These are phyloP conservation scores for Rhododendron henanense DNA, from an alignment of 148 eudicot species.

Conservation along the genomic window DNA sequence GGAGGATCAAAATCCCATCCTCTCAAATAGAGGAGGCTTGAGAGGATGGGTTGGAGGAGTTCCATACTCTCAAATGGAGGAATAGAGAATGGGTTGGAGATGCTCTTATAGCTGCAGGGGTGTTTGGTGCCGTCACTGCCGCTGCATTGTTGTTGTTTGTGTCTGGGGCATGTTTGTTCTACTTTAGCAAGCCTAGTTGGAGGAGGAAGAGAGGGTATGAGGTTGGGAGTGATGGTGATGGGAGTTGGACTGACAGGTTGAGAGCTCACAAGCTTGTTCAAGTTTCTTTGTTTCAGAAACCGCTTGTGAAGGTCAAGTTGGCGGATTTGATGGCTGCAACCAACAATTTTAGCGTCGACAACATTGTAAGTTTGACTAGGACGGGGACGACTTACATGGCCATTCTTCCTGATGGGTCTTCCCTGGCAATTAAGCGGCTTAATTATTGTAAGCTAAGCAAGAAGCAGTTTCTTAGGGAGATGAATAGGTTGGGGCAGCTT, in stretches of 20 bases:
- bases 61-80: no score
- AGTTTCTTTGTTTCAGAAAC: conserved; percentile 70
- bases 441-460: conserved; percentile 53
- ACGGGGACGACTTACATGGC: conserved; percentile 77
- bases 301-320: conserved; percentile 65
- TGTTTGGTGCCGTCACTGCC: conserved; percentile 40
- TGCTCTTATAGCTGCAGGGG: conserved; percentile 50
- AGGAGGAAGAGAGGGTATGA: conserved; percentile 37
- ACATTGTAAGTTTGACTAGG: conserved; percentile 39
- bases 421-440: conserved; percentile 68
- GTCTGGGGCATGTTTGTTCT: conserved; percentile 71
- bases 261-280: conserved; percentile 61
- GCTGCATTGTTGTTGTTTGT: conserved; percentile 50
- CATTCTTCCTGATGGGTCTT: conserved; percentile 70
- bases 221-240: conserved; percentile 34
- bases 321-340: conserved; percentile 70
- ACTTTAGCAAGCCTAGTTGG: conserved; percentile 24
- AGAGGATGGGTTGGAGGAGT: no score
- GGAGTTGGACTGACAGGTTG: conserved; percentile 63
- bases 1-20: no score
- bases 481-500: conserved; percentile 61
- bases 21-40: no score
- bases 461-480: conserved; percentile 65
- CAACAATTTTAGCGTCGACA: conserved; percentile 43
- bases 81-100: no score